These are phyloP conservation scores for Claviceps humidiphila DNA, from an alignment of 2,329 filamentous ascomycete species.

Conservation along the genomic window DNA sequence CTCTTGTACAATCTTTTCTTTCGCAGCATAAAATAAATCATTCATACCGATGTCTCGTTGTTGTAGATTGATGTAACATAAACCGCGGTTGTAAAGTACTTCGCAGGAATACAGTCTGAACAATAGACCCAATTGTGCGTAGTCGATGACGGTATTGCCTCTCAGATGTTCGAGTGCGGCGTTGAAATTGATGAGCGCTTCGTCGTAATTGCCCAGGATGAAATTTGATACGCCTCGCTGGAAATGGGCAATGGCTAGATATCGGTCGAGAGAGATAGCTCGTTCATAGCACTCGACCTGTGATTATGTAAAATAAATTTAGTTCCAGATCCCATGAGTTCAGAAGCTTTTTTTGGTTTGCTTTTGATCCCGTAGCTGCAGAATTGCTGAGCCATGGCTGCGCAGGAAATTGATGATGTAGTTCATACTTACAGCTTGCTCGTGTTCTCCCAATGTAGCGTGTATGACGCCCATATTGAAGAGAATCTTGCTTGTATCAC, in stretches of 20 bases:
- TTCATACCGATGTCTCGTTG: conserved; percentile 84
- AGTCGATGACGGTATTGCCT: conserved; percentile 95
- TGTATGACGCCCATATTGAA: conserved; percentile 99
- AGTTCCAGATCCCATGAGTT: background rate
- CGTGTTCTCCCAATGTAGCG: conserved; percentile 89
- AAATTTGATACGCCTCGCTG: conserved; percentile 98
- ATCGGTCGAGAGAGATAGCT: conserved; percentile 81
- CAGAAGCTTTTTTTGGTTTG: no score
- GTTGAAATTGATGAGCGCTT: conserved; percentile 96
- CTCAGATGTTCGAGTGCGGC: conserved; percentile 88
- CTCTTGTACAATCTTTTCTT: conserved; percentile 92
- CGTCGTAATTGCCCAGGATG: conserved; percentile 89
- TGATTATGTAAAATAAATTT: background rate
- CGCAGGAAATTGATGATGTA: background rate
- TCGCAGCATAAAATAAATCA: conserved; percentile 78
- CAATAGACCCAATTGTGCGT: conserved; percentile 85
- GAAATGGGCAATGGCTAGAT: conserved; percentile 95
- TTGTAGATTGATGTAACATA: conserved; percentile 95
- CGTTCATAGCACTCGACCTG: conserved; percentile 92
- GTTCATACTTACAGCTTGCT: conserved; percentile 63
- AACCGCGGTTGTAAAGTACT: conserved; percentile 88
- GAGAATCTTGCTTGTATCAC: conserved; percentile 93
- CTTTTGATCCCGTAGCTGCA: background rate
- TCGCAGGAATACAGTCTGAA: conserved; percentile 98
- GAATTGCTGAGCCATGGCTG: background rate